Conservation (phyloP, 441 rosid species). For the Aleurites moluccanus region DNA sequence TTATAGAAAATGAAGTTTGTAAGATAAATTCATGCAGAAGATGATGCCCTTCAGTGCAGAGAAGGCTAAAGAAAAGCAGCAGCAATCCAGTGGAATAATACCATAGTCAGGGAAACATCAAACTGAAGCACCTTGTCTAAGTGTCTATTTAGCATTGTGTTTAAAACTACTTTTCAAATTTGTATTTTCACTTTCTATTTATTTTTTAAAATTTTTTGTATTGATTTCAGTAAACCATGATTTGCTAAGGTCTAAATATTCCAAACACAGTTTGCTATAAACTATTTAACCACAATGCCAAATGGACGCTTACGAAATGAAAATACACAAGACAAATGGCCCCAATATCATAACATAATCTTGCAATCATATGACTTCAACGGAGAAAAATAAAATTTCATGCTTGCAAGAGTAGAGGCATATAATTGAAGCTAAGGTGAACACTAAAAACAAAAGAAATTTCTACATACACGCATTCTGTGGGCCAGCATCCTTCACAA, state of each 20-base stretch:
- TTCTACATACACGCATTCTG: conserved; percentile 92
- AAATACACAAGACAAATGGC: not conserved
- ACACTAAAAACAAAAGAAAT: conserved; percentile 3
- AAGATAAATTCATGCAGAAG: not conserved
- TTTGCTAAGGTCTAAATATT: too few species aligned
- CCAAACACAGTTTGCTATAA: too few species aligned
- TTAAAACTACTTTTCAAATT: too few species aligned
- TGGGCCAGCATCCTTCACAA: conserved; percentile 97
- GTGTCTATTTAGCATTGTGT: too few species aligned
- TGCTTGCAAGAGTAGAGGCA: not conserved
- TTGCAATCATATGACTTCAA: not conserved
- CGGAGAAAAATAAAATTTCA: not conserved
- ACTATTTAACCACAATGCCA: too few species aligned
- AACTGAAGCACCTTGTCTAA: not conserved
- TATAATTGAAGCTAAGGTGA: conserved; percentile 12
- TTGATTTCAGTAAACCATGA: too few species aligned
- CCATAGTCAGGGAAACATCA: not conserved
- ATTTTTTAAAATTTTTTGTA: too few species aligned
- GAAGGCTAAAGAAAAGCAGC: not conserved
- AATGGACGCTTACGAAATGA: not conserved
- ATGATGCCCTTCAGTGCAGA: not conserved
- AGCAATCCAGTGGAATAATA: conserved; percentile 3
- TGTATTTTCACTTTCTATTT: too few species aligned
- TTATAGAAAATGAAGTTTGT: not conserved
- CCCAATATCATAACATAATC: not conserved